Evolutionary conservation across 2,329 filamentous ascomycete species (phyloP), one percentile per base, ranked within the genome.

Genomic region (Chrysosporium queenslandicum): DNA sequence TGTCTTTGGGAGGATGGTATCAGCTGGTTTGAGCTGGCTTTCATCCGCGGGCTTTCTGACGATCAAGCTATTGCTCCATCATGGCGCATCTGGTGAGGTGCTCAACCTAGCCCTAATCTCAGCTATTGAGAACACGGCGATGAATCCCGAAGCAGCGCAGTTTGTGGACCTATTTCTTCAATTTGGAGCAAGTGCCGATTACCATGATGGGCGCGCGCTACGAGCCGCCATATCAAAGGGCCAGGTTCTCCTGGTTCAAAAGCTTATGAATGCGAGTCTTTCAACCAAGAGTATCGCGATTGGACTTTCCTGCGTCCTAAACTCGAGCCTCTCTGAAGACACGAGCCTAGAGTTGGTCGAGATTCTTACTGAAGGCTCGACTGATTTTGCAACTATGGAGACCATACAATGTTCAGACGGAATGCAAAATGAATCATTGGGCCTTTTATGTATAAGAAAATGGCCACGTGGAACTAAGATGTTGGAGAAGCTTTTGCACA

Each of bases 251-350:
- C 68, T 55, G 20, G 51, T 54, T 2, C 32, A 45, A 25, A 49
- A 36, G 21, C 45, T 58, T 29, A 8, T 56, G 11, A 39, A n/a
- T 7, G 46, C 53, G 14, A 40, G 32, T 41, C 49, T 50, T 29
- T 58, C 55, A 16, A 25, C 74, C 1, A 69, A 73, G 41, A 70
- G 77, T 0, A 63, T 83, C 1, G 74, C 74, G 0, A 65, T 72
- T 53, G 77, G 77, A 0, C 77, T 85, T 50, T 76, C 78, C 18
- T 73, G 71, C 30, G 73, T 84, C 1, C 77, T 85, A 46, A 74
- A 76, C 42, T 72, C 73, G 0, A 68, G 71, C 0, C 61, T 77
- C 0, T 61, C 73, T 2, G 77, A 82, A 53, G 73, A 78, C 0
- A 69, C 74, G 1, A 70, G 73, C 1, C 60, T 81, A 32, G 69